Conservation (phyloP, 1,139 yeast genomes). For the Pichia inconspicua region DNA sequence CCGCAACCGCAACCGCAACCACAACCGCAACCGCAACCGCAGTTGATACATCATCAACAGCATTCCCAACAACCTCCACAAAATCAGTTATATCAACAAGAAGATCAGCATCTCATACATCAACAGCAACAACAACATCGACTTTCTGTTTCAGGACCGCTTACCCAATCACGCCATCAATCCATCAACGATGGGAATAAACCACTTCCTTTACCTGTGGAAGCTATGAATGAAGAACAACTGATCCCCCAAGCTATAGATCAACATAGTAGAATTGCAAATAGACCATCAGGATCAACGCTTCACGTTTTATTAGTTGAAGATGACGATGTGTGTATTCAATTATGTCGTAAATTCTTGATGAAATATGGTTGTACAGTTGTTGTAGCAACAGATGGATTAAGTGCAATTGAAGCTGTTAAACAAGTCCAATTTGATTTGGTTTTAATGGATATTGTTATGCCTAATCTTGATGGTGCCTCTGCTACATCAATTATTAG, state of each 20-base stretch:
- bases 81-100: constrained; percentile 1
- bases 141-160: not conserved
- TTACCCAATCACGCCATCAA: not conserved
- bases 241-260: not conserved
- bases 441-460: constrained; percentile 86
- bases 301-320: constrained; percentile 77
- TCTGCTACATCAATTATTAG: constrained; percentile 84
- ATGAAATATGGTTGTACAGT: constrained; percentile 88
- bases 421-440: constrained; percentile 72
- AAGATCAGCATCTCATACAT: constrained; percentile 4
- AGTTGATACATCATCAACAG: not conserved
- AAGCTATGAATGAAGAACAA: not conserved
- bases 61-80: constrained; percentile 4
- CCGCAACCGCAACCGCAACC: not conserved
- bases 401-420: constrained; percentile 76
- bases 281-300: constrained; percentile 28
- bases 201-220: not conserved
- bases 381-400: constrained; percentile 86
- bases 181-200: not conserved
- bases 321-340: constrained; percentile 80
- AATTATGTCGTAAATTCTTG: constrained; percentile 67
- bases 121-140: not conserved
- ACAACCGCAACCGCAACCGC: not conserved
- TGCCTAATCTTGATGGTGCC: constrained; percentile 94
- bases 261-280: constrained; percentile 12